Percentiles rank a stretch among this genome's conserved stretches.
phyloP scores from a whole-genome alignment of 2,329 filamentous ascomycete species.

The Epichloe sibirici region DNA sequence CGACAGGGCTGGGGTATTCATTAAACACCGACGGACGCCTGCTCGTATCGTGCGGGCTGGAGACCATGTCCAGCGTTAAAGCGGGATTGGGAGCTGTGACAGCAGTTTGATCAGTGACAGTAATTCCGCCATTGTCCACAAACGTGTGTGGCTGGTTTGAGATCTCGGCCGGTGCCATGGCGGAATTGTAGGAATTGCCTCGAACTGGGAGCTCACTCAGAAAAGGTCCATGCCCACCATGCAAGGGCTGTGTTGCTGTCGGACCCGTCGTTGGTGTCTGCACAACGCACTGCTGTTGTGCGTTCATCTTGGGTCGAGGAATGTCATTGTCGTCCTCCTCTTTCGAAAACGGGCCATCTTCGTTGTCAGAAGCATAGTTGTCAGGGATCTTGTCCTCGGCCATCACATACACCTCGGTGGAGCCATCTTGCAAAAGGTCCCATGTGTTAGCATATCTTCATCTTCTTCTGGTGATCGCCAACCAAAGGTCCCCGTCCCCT shows the following conservation, averaged over 20 bases:
- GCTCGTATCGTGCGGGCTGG: constrained; percentile 31
- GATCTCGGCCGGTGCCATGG: constrained; percentile 31
- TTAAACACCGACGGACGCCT: constrained; percentile 34
- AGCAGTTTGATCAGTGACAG: constrained; percentile 21
- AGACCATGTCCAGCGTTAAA: constrained; percentile 34
- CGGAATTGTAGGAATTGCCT: constrained; percentile 25
- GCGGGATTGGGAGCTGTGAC: constrained; percentile 22
- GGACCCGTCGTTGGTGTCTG: constrained; percentile 24
- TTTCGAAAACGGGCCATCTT: constrained; percentile 26
- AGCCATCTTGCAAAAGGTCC: constrained; percentile 28
- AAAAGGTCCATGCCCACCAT: constrained; percentile 23
- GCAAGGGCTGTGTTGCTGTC: constrained; percentile 19
- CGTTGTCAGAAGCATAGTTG: constrained; percentile 35
- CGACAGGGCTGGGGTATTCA: constrained; percentile 32
- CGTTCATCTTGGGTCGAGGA: constrained; percentile 20
- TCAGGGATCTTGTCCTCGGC: constrained; percentile 39
- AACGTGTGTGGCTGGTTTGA: constrained; percentile 28
- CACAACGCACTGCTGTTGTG: constrained; percentile 21
- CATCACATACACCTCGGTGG: constrained; percentile 36
- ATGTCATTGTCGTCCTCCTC: constrained; percentile 31
- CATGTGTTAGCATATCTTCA: constrained; percentile 4
- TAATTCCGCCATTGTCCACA: constrained; percentile 24
- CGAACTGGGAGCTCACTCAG: constrained; percentile 33
- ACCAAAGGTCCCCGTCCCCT: neutral
- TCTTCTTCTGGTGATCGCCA: neutral